These are phyloP conservation scores for Capsicum baccatum DNA, from an alignment of 257 asterid genomes.

Conservation along the genomic window DNA sequence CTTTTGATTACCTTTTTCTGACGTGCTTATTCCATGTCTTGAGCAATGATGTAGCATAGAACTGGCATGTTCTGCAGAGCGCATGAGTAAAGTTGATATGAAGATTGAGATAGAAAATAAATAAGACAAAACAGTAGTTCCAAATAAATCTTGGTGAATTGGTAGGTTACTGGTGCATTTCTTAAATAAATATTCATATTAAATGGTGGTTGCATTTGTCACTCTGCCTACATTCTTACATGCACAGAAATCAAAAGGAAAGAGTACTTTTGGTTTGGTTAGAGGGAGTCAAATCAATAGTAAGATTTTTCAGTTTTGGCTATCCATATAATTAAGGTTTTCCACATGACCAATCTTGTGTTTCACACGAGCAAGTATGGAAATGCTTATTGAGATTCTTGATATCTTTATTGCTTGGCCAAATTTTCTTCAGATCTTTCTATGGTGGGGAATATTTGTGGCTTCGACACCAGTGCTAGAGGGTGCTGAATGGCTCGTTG, in stretches of 20 bases:
- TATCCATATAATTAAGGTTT: background rate
- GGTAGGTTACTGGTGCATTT: background rate
- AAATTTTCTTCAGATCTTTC: conserved; percentile 61
- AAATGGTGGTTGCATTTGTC: background rate
- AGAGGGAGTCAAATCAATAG: background rate
- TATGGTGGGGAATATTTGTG: conserved; percentile 98
- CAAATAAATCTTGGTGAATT: background rate
- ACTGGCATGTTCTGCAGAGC: too few relatives aligned
- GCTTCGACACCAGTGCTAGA: conserved; percentile 85
- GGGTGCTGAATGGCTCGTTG: conserved; percentile 89
- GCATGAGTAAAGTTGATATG: too few relatives aligned
- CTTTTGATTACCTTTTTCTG: background rate
- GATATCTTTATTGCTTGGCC: background rate
- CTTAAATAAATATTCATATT: background rate
- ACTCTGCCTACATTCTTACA: background rate
- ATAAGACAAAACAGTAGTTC: background rate
- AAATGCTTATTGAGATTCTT: background rate
- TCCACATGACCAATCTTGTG: background rate
- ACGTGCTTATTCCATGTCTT: background rate
- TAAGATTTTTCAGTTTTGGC: background rate
- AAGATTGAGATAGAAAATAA: background rate
- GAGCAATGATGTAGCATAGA: background rate
- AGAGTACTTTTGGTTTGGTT: background rate
- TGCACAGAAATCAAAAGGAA: background rate
- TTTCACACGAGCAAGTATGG: background rate